Conservation (phyloP, 106 monocot genomes). For the Acorus calamus region DNA sequence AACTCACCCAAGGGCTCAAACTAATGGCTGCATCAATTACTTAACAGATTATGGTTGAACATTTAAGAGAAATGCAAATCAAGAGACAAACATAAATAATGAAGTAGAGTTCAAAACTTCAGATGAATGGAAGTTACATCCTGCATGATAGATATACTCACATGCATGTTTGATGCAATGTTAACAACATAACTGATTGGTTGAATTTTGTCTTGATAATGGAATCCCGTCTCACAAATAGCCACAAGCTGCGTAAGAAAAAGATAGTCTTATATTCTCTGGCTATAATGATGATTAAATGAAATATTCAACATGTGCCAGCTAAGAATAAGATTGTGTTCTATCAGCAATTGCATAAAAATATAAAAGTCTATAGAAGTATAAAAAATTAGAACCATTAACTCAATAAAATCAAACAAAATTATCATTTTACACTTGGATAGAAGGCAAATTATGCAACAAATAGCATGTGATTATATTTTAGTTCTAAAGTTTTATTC, state of each 20-base stretch:
- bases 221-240: constrained; percentile 76
- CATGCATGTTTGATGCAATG: constrained; percentile 82
- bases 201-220: constrained; percentile 74
- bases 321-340: too few relatives aligned
- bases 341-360: too few relatives aligned
- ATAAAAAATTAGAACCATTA: too few relatives aligned
- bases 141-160: constrained; percentile 8
- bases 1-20: too few relatives aligned
- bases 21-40: too few relatives aligned
- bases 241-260: constrained; percentile 48
- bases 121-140: background rate
- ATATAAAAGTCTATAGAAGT: too few relatives aligned
- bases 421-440: too few relatives aligned
- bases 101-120: background rate
- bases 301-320: too few relatives aligned
- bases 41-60: too few relatives aligned
- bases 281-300: background rate
- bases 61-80: background rate
- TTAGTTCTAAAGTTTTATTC: too few relatives aligned
- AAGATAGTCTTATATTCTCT: background rate
- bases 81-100: background rate
- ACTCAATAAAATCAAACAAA: too few relatives aligned
- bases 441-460: too few relatives aligned
- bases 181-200: constrained; percentile 55
- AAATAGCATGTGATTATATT: background rate